A percentile compares a stretch with the other conserved stretches of the same genome.
Evolutionary conservation across 768 basidiomycete species (phyloP).

Genomic region (Rubroboletus satanas): DNA sequence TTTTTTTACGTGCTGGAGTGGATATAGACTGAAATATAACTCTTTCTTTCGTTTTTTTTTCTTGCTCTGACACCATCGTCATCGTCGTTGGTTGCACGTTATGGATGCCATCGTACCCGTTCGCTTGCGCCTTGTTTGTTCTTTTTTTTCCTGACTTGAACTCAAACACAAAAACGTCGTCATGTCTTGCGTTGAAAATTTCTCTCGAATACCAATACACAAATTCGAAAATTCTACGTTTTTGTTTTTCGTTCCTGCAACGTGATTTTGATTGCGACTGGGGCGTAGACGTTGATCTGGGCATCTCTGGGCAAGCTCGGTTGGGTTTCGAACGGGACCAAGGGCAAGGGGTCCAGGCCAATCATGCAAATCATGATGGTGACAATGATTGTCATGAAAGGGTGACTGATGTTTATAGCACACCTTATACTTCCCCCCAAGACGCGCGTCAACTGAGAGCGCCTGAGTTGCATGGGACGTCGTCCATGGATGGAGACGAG

Average conservation of each 20-base stretch:
- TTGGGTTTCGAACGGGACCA: background rate
- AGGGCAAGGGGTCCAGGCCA: background rate
- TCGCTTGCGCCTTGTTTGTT: background rate
- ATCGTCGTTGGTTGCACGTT: conserved; percentile 10
- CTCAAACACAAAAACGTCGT: conserved; percentile 3
- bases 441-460: conserved; percentile 3
- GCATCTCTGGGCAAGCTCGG: background rate
- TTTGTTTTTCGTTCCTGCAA: conserved; percentile 5
- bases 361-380: background rate
- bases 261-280: conserved; percentile 9
- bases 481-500: conserved; percentile 23
- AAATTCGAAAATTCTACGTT: conserved; percentile 10
- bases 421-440: conserved; percentile 21
- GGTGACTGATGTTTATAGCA: conserved; percentile 21
- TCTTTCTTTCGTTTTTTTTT: conserved; percentile 45
- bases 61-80: conserved; percentile 33
- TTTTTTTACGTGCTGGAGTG: conserved; percentile 35
- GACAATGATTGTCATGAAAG: conserved; percentile 5
- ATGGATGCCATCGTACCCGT: conserved; percentile 11
- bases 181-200: conserved; percentile 2
- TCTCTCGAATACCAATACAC: conserved; percentile 13
- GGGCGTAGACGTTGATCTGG: conserved; percentile 5
- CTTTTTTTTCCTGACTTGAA: background rate
- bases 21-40: conserved; percentile 79
- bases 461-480: conserved; percentile 8